phyloP scores from a whole-genome alignment of 352 stramenopile genomes.

The Aphanomyces euteiches region DNA sequence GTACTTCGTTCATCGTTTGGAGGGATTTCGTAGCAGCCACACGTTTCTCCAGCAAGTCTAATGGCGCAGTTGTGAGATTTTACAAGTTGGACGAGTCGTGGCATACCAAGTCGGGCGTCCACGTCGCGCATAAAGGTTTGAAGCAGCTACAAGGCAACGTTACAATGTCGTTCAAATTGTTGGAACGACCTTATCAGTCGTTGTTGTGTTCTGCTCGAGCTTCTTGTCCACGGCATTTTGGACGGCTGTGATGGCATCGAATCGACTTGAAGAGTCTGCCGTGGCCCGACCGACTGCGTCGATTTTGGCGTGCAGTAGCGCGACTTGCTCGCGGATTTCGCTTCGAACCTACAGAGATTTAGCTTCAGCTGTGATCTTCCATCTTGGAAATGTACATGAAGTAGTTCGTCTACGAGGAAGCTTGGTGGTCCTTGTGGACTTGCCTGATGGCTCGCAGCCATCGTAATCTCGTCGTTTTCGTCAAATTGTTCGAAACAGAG shows the following conservation, averaged over 20 bases:
- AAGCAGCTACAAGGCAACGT: neutral
- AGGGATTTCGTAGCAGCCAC: neutral
- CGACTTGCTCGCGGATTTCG: slow-evolving; percentile 21
- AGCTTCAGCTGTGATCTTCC: no score
- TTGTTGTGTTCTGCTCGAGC: neutral
- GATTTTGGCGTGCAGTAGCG: slow-evolving; percentile 21
- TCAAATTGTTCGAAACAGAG: neutral
- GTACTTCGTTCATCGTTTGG: slow-evolving; percentile 17
- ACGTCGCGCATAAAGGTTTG: neutral
- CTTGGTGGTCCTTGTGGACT: neutral
- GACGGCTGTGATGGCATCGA: neutral
- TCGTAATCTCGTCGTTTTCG: neutral
- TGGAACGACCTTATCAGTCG: neutral
- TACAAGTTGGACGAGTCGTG: neutral
- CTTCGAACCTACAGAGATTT: neutral
- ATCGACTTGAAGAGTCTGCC: neutral
- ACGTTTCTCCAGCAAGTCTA: slow-evolving; percentile 2
- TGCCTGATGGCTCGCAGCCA: no score
- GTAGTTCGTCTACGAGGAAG: neutral
- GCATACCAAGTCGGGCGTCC: slow-evolving; percentile 14
- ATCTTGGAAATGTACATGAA: no score
- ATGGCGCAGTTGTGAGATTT: neutral
- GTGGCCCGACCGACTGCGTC: neutral
- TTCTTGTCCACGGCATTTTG: neutral
- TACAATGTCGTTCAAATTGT: no score